phyloP scores from a whole-genome alignment of 139 green algal species.

The Penium margaritaceum region DNA sequence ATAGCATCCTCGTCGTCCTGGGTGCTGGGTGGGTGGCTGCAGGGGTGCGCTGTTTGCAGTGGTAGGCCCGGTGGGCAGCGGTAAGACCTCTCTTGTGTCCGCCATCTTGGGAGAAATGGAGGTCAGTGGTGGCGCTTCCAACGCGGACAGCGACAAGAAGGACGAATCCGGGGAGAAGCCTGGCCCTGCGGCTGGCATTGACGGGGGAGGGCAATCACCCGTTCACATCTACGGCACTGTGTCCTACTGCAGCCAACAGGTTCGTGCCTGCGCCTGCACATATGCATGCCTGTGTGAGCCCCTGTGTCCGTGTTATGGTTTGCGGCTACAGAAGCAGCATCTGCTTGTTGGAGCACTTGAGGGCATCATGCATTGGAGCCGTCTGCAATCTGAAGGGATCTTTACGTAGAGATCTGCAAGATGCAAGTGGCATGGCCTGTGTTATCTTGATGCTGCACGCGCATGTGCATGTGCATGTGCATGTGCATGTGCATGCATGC shows the following conservation, averaged over 20 bases:
- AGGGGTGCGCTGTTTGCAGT: constrained; percentile 12
- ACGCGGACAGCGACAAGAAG: too few relatives aligned
- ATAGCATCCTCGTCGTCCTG: neutral
- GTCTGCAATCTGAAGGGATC: neutral
- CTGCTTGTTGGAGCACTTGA: too few relatives aligned
- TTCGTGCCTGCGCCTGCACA: too few relatives aligned
- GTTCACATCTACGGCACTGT: constrained; percentile 8
- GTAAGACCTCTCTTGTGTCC: constrained; percentile 43
- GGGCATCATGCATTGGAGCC: neutral
- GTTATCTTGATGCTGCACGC: neutral
- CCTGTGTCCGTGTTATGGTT: neutral
- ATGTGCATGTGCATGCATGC: neutral
- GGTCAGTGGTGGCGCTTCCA: too few relatives aligned
- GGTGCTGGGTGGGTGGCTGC: neutral
- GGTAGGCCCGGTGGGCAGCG: constrained; percentile 31
- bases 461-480: neutral
- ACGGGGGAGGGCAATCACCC: too few relatives aligned
- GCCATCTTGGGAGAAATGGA: constrained; percentile 44
- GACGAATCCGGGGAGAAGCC: too few relatives aligned
- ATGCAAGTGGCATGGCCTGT: neutral
- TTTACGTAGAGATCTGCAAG: neutral
- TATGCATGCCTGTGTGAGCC: neutral
- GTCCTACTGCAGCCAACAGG: constrained; percentile 30
- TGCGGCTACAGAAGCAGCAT: neutral
- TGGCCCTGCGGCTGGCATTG: too few relatives aligned